Percentiles rank a stretch among this genome's conserved stretches.
Evolutionary conservation across 805 yeast species (phyloP).

Genomic region (Lipomyces mesembrius): DNA sequence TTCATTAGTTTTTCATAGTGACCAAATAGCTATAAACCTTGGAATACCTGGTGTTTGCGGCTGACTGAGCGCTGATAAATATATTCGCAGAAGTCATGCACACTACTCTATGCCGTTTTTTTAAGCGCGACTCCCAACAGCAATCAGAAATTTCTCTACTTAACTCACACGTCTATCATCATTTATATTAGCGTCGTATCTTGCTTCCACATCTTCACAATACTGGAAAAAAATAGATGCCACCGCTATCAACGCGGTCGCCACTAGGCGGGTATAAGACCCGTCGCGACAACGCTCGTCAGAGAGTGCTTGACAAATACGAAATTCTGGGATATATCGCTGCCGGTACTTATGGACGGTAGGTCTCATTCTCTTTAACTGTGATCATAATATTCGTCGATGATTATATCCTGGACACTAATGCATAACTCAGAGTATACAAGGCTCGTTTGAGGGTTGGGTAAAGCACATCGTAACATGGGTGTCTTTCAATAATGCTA

Average conservation of each 20-base stretch:
- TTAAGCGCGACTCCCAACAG: too few relatives aligned
- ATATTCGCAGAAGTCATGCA: too few relatives aligned
- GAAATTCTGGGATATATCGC: slow-evolving; percentile 94
- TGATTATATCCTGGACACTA: neutral
- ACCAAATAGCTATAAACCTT: too few relatives aligned
- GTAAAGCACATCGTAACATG: slow-evolving; percentile 11
- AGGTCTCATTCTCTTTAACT: slow-evolving; percentile 2
- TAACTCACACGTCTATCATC: too few relatives aligned
- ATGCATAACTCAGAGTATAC: slow-evolving; percentile 61
- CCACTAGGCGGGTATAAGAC: slow-evolving; percentile 56
- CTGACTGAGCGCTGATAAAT: too few relatives aligned
- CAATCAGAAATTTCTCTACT: too few relatives aligned
- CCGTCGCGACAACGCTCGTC: slow-evolving; percentile 67
- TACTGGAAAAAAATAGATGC: neutral
- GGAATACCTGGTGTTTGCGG: too few relatives aligned
- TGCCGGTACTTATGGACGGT: slow-evolving; percentile 90
- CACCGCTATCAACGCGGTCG: slow-evolving; percentile 25
- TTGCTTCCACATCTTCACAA: neutral
- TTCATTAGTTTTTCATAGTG: too few relatives aligned
- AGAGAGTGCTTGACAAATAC: slow-evolving; percentile 80
- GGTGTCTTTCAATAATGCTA: neutral
- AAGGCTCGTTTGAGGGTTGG: slow-evolving; percentile 67
- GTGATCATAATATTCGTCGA: neutral
- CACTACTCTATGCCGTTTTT: too few relatives aligned
- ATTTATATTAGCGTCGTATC: neutral